Conservation (phyloP, 2,329 filamentous ascomycete species). For the Raffaelea arxii region DNA sequence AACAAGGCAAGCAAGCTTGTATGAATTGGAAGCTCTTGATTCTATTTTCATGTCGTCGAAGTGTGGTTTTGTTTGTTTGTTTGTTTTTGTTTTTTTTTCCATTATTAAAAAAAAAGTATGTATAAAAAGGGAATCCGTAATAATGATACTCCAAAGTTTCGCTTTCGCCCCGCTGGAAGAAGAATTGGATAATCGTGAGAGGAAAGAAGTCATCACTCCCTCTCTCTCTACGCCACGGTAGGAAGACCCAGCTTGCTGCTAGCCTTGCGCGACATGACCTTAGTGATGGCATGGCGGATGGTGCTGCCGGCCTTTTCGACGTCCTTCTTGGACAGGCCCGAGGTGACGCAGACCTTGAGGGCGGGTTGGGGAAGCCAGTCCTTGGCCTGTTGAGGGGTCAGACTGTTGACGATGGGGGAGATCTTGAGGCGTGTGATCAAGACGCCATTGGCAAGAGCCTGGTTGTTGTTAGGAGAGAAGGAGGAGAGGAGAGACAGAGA, state of each 20-base stretch:
- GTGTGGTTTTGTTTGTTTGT: background rate
- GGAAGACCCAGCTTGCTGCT: slow-evolving; percentile 16
- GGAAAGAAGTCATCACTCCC: background rate
- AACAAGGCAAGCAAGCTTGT: no score
- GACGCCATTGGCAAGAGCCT: slow-evolving; percentile 81
- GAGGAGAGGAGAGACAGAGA: no score
- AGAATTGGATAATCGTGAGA: background rate
- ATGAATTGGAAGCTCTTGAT: no score
- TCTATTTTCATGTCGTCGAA: no score
- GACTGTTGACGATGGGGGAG: slow-evolving; percentile 54
- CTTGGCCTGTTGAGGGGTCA: slow-evolving; percentile 58
- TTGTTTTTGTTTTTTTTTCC: background rate
- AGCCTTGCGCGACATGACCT: slow-evolving; percentile 63
- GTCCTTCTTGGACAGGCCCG: slow-evolving; percentile 83
- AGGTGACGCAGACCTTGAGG: slow-evolving; percentile 85
- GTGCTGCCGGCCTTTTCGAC: slow-evolving; percentile 85
- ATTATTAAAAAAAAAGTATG: background rate
- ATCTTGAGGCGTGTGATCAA: slow-evolving; percentile 81
- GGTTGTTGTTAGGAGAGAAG: background rate
- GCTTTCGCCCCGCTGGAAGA: background rate
- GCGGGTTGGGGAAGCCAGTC: slow-evolving; percentile 66
- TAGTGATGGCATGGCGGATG: slow-evolving; percentile 88
- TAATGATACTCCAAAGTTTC: no score
- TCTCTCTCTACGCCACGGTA: slow-evolving; percentile 4
- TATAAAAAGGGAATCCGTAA: background rate